Percentiles rank a stretch among this genome's conserved stretches.
Conservation (phyloP, 1,139 yeast genomes). For the Kodamaea ohmeri region DNA sequence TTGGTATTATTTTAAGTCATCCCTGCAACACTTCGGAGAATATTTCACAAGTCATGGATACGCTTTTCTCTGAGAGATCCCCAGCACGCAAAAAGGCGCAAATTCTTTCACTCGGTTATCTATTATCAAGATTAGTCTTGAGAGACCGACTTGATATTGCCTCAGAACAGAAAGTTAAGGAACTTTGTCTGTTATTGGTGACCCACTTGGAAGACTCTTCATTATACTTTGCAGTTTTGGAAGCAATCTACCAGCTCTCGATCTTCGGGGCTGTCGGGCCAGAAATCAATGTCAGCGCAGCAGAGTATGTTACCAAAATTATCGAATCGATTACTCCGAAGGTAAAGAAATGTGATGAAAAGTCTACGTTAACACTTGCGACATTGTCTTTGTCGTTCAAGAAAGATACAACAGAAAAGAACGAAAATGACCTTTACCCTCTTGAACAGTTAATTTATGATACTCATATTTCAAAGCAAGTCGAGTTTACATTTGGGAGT, state of each 20-base stretch:
- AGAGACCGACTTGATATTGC: constrained; percentile 33
- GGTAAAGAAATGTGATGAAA: constrained; percentile 60
- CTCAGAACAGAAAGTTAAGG: constrained; percentile 15
- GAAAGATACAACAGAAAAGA: constrained; percentile 13
- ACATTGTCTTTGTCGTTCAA: constrained; percentile 47
- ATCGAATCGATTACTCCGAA: constrained; percentile 35
- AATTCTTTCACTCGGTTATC: constrained; percentile 12
- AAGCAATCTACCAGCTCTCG: constrained; percentile 53
- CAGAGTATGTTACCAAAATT: constrained; percentile 21
- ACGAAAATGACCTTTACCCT: constrained; percentile 22
- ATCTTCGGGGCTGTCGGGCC: constrained; percentile 56
- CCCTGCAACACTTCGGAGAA: constrained; percentile 19
- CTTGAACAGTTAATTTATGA: constrained; percentile 52
- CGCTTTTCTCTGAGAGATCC: too few species aligned
- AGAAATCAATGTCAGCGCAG: constrained; percentile 10
- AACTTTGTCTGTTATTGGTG: constrained; percentile 19
- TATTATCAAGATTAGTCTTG: constrained; percentile 51
- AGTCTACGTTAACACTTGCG: constrained; percentile 55
- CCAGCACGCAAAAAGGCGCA: neutral
- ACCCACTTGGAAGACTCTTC: constrained; percentile 20
- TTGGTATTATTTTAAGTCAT: constrained; percentile 60
- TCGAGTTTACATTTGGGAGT: constrained; percentile 69
- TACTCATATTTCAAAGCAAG: constrained; percentile 64
- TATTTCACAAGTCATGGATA: too few species aligned
- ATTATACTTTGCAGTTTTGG: constrained; percentile 35